phyloP scores from a whole-genome alignment of 2,329 filamentous ascomycete species.

The Aschersonia sp. region DNA sequence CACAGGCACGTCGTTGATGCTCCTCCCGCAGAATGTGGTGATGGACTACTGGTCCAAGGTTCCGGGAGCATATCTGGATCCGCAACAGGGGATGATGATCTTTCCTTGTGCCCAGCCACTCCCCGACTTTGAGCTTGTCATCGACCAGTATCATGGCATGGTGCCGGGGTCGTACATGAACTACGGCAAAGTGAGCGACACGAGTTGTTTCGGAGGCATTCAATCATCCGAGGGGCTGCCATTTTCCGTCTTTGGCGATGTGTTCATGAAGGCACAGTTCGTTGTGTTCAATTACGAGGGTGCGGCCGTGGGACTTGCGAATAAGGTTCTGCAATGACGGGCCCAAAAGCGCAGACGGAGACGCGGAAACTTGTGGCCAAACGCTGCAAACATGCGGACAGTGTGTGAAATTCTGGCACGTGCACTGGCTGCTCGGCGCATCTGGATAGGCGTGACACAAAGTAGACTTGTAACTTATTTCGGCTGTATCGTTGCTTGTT shows the following conservation, averaged over 20 bases:
- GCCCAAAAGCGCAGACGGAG: not conserved
- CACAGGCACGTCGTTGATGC: conserved; percentile 54
- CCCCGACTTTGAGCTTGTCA: conserved; percentile 24
- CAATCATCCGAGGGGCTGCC: conserved; percentile 20
- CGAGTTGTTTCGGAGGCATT: conserved; percentile 21
- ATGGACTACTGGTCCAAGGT: conserved; percentile 45
- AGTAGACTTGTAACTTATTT: too few relatives aligned
- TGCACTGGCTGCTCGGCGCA: too few relatives aligned
- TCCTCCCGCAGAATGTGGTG: conserved; percentile 38
- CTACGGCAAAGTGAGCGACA: conserved; percentile 14
- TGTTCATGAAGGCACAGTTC: conserved; percentile 29
- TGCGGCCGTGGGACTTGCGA: conserved; percentile 21
- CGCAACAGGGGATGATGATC: conserved; percentile 35
- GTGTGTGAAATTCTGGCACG: too few relatives aligned
- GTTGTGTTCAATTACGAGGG: conserved; percentile 23
- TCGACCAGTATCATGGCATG: conserved; percentile 18
- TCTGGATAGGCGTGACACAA: too few relatives aligned
- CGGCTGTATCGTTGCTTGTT: too few relatives aligned
- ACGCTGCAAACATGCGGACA: too few relatives aligned
- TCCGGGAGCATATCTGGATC: conserved; percentile 29
- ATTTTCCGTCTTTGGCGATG: conserved; percentile 24
- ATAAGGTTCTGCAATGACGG: conserved; percentile 12
- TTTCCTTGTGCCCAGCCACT: conserved; percentile 40
- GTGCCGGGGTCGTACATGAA: conserved; percentile 23
- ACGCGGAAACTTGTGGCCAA: too few relatives aligned